Evolutionary conservation across 2,329 filamentous ascomycete species (phyloP).

Genomic region (Colletotrichum graminicola): DNA sequence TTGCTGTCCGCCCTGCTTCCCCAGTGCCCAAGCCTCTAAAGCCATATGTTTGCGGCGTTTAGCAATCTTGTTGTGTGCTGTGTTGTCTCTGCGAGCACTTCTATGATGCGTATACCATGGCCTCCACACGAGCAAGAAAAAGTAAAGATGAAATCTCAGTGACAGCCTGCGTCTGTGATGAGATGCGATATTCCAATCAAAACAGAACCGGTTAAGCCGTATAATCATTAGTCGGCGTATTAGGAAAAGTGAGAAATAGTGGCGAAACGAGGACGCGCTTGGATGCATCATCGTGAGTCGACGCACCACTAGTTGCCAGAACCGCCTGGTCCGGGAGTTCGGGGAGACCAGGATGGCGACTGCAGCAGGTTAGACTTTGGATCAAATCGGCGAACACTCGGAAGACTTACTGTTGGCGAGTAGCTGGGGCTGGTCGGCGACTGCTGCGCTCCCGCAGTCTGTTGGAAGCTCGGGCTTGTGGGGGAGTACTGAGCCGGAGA

Average conservation of each 20-base stretch:
- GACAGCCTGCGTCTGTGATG: slow-evolving; percentile 44
- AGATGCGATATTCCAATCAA: slow-evolving; percentile 39
- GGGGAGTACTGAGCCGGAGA: slow-evolving; percentile 75
- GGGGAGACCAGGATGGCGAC: slow-evolving; percentile 62
- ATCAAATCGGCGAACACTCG: background rate
- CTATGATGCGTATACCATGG: slow-evolving; percentile 40
- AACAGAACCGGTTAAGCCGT: slow-evolving; percentile 38
- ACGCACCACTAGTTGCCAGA: slow-evolving; percentile 56
- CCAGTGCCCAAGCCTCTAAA: slow-evolving; percentile 25
- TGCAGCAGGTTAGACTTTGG: slow-evolving; percentile 49
- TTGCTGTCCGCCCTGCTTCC: slow-evolving; percentile 10
- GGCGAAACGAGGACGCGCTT: slow-evolving; percentile 29
- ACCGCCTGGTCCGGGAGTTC: slow-evolving; percentile 58
- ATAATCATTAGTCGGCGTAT: slow-evolving; percentile 57
- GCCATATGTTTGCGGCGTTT: slow-evolving; percentile 14
- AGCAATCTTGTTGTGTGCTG: slow-evolving; percentile 35
- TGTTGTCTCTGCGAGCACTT: slow-evolving; percentile 35
- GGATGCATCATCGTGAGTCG: slow-evolving; percentile 36
- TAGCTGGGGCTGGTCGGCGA: slow-evolving; percentile 79
- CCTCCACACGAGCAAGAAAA: slow-evolving; percentile 25
- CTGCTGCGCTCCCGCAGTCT: slow-evolving; percentile 64
- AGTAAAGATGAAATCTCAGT: slow-evolving; percentile 27
- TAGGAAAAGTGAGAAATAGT: slow-evolving; percentile 43
- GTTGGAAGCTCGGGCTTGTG: slow-evolving; percentile 71
- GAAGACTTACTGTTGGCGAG: slow-evolving; percentile 70